Conservation (phyloP, 108 stramenopile genomes). For the Nitzschia palea region DNA sequence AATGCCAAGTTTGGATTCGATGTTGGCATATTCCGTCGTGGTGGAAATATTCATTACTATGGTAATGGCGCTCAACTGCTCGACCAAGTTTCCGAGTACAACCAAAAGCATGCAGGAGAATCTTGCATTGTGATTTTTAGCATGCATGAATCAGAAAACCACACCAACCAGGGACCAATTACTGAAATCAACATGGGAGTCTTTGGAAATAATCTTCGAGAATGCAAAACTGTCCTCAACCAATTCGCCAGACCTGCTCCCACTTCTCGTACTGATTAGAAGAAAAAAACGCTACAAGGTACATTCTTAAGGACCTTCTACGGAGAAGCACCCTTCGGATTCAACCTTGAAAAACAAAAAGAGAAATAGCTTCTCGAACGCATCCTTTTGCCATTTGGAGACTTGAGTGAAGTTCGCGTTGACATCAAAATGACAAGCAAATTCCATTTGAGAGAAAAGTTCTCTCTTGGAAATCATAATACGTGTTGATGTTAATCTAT, state of each 20-base stretch:
- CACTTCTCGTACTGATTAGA: neutral
- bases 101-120: slow-evolving; percentile 13
- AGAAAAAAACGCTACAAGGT: neutral
- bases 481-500: no score
- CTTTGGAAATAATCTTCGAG: slow-evolving; percentile 26
- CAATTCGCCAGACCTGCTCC: slow-evolving; percentile 23
- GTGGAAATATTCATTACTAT: slow-evolving; percentile 31
- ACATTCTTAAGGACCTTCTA: neutral
- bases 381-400: no score
- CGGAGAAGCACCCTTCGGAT: no score
- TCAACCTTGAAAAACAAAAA: no score
- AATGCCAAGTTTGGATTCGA: slow-evolving; percentile 19
- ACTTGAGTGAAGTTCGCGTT: no score
- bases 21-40: slow-evolving; percentile 32
- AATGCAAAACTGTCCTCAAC: slow-evolving; percentile 34
- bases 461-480: no score
- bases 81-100: slow-evolving; percentile 26
- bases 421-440: no score
- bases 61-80: slow-evolving; percentile 6
- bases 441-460: no score
- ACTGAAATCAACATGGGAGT: slow-evolving; percentile 34
- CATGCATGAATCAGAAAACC: slow-evolving; percentile 3
- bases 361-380: no score
- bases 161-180: neutral
- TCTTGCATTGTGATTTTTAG: slow-evolving; percentile 31